Evolutionary conservation across 306 rosid genomes (phyloP).

Genomic region (Hippophae rhamnoides): DNA sequence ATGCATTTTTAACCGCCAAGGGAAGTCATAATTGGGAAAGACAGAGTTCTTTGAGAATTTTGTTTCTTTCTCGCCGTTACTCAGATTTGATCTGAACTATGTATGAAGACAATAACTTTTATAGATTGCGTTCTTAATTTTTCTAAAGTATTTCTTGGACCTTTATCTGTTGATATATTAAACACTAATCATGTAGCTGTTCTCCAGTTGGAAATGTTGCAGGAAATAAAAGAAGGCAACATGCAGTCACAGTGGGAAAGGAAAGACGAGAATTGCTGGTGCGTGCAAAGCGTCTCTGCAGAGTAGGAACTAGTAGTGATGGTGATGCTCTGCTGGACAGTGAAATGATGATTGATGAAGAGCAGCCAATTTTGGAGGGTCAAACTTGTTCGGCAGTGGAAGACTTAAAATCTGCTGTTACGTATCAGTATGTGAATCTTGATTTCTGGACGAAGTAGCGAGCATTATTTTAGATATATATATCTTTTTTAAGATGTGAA

Average conservation of each 20-base stretch:
- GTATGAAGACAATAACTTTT: neutral
- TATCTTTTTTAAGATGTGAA: neutral
- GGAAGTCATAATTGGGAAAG: too few species aligned
- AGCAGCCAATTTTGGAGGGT: conserved; percentile 65
- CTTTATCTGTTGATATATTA: conserved; percentile 6
- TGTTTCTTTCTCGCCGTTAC: too few species aligned
- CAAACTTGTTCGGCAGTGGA: conserved; percentile 72
- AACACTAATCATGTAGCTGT: conserved; percentile 16
- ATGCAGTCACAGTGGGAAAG: conserved; percentile 64
- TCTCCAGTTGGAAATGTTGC: conserved; percentile 68
- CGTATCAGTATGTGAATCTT: conserved; percentile 54
- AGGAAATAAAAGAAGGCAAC: conserved; percentile 53
- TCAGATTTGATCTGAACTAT: neutral
- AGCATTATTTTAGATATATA: neutral
- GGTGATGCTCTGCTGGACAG: conserved; percentile 24
- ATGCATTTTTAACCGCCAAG: too few species aligned
- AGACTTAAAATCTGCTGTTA: conserved; percentile 53
- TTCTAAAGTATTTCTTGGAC: neutral
- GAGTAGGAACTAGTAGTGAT: conserved; percentile 42
- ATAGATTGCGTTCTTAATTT: neutral
- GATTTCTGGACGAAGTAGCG: neutral
- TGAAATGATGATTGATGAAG: conserved; percentile 73
- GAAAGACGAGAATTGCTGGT: conserved; percentile 74
- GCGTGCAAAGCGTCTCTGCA: conserved; percentile 79
- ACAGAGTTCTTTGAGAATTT: too few species aligned